Evolutionary conservation across 805 yeast genomes (phyloP).

Genomic region (Wickerhamiella siamensis): DNA sequence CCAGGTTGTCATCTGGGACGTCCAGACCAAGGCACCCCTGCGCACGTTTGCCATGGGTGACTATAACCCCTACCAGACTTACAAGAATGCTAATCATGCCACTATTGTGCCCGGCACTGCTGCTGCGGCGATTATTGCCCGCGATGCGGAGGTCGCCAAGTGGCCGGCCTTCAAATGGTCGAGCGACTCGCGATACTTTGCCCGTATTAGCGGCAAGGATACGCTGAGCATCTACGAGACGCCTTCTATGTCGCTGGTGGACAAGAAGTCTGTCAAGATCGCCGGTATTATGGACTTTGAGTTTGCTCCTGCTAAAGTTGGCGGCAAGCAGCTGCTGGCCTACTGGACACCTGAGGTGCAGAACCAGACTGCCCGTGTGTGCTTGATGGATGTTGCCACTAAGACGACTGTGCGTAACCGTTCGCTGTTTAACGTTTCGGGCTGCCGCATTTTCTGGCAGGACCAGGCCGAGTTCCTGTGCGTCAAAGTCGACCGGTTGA

Average conservation of each 20-base stretch:
- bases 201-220: constrained; percentile 79
- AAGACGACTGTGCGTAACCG: constrained; percentile 76
- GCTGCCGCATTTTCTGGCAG: constrained; percentile 90
- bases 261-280: constrained; percentile 69
- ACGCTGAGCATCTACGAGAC: constrained; percentile 85
- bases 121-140: constrained; percentile 4
- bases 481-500: constrained; percentile 92
- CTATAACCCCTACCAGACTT: constrained; percentile 1
- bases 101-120: constrained; percentile 4
- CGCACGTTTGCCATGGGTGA: constrained; percentile 68
- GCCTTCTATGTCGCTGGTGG: constrained; percentile 62
- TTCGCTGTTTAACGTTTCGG: constrained; percentile 87
- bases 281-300: constrained; percentile 82
- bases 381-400: constrained; percentile 75
- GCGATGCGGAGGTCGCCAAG: constrained; percentile 38
- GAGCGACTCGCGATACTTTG: constrained; percentile 79
- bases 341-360: constrained; percentile 94
- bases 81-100: background rate
- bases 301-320: constrained; percentile 83
- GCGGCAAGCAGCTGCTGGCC: constrained; percentile 52
- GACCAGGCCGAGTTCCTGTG: constrained; percentile 68
- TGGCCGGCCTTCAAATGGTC: constrained; percentile 99
- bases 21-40: constrained; percentile 64
- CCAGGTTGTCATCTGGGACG: constrained; percentile 85
- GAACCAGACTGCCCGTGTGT: constrained; percentile 90